These are phyloP conservation scores for Russula griseocarnosa DNA, from an alignment of 768 basidiomycete genomes.

Conservation along the genomic window DNA sequence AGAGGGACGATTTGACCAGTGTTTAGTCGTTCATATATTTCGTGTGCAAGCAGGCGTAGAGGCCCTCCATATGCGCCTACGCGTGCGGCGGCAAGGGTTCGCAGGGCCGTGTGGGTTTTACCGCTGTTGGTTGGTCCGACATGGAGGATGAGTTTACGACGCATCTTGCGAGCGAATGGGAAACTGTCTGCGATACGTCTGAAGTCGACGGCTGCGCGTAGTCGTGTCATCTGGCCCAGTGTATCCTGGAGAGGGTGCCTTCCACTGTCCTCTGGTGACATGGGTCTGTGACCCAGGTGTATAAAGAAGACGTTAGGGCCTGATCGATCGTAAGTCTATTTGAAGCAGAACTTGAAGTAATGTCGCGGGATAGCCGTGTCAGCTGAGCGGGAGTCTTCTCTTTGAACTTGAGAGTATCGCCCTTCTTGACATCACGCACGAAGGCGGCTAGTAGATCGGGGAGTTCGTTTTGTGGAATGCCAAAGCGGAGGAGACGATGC, in stretches of 20 bases:
- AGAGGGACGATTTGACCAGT: slow-evolving; percentile 80
- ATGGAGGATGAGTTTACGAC: slow-evolving; percentile 85
- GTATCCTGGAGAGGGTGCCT: slow-evolving; percentile 21
- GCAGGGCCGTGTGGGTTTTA: slow-evolving; percentile 91
- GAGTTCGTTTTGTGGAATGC: slow-evolving; percentile 43
- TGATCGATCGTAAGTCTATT: slow-evolving; percentile 40
- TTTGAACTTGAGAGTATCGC: slow-evolving; percentile 25
- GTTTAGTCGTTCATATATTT: slow-evolving; percentile 90
- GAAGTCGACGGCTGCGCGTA: slow-evolving; percentile 40
- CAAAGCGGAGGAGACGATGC: slow-evolving; percentile 46
- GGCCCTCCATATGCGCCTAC: slow-evolving; percentile 88
- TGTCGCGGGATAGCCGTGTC: slow-evolving; percentile 41
- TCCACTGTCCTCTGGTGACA: slow-evolving; percentile 5
- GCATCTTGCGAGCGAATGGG: slow-evolving; percentile 51
- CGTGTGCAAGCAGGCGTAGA: slow-evolving; percentile 87
- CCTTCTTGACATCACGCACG: slow-evolving; percentile 36
- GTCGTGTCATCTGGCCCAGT: slow-evolving; percentile 33
- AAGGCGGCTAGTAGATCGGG: slow-evolving; percentile 44
- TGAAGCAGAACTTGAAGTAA: slow-evolving; percentile 33
- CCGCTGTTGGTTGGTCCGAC: slow-evolving; percentile 98
- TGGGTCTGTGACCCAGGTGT: slow-evolving; percentile 49
- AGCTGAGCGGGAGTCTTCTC: slow-evolving; percentile 40
- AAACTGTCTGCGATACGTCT: slow-evolving; percentile 44
- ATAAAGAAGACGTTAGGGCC: slow-evolving; percentile 52
- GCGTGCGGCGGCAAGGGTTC: slow-evolving; percentile 72